Conservation (phyloP, 2,329 filamentous ascomycete genomes). For the Camptophora hylomeconis region DNA sequence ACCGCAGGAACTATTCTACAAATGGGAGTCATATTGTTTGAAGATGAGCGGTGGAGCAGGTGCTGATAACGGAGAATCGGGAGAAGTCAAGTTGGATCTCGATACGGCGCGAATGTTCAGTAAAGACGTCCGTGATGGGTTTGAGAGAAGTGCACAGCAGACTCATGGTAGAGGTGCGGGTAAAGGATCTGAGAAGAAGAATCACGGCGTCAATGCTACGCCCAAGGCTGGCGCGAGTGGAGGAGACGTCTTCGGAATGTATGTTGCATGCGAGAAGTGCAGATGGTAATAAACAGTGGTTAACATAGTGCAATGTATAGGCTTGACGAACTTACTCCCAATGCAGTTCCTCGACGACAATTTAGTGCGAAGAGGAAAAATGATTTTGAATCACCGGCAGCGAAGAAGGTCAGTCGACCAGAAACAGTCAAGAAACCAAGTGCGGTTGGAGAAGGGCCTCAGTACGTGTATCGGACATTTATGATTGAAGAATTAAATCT, state of each 20-base stretch:
- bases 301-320: slow-evolving; percentile 25
- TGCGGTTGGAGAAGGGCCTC: slow-evolving; percentile 3
- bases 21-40: slow-evolving; percentile 97
- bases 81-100: slow-evolving; percentile 59
- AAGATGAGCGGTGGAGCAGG: too few relatives aligned
- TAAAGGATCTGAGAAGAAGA: slow-evolving; percentile 50
- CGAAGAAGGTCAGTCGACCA: slow-evolving; percentile 29
- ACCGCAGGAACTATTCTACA: slow-evolving; percentile 84
- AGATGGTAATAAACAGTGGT: slow-evolving; percentile 1
- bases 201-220: slow-evolving; percentile 40
- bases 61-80: too few relatives aligned
- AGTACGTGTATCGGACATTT: background rate
- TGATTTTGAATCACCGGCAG: slow-evolving; percentile 34
- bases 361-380: slow-evolving; percentile 41
- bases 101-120: slow-evolving; percentile 67
- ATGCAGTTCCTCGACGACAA: slow-evolving; percentile 36
- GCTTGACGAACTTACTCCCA: slow-evolving; percentile 56
- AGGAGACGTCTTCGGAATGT: slow-evolving; percentile 75
- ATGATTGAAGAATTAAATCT: background rate
- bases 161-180: too few relatives aligned
- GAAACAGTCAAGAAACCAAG: too few relatives aligned
- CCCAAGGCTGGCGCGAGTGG: slow-evolving; percentile 46
- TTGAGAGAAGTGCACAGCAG: slow-evolving; percentile 66
- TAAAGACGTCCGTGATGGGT: slow-evolving; percentile 67
- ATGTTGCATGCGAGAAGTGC: slow-evolving; percentile 7